Conservation (phyloP, 306 rosid genomes). For the Cyamopsis tetragonoloba region DNA sequence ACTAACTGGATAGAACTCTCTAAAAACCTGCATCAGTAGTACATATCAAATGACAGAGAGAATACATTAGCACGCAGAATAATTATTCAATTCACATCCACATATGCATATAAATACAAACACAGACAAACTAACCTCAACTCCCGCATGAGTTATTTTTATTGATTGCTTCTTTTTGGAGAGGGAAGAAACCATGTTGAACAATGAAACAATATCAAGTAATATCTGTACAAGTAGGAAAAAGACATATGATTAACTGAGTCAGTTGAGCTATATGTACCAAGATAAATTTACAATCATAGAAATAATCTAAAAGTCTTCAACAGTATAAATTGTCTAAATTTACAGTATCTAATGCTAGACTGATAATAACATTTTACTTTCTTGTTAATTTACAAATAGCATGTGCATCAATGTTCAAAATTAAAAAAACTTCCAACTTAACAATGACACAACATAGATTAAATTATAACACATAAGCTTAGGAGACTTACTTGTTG, state of each 20-base stretch:
- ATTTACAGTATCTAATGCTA: neutral
- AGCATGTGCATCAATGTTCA: neutral
- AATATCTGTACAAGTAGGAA: constrained; percentile 50
- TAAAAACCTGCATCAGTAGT: constrained; percentile 48
- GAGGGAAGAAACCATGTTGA: constrained; percentile 72
- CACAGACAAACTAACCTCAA: constrained; percentile 57
- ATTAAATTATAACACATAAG: neutral
- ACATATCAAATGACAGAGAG: neutral
- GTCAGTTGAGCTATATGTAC: neutral
- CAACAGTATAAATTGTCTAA: neutral
- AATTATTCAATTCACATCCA: neutral
- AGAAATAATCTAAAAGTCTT: neutral
- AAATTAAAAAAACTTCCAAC: neutral
- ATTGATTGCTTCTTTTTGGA: constrained; percentile 63
- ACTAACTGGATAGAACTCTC: constrained; percentile 69
- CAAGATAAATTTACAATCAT: neutral
- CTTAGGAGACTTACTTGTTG: constrained; percentile 64
- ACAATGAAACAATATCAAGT: constrained; percentile 65
- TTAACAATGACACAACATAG: neutral
- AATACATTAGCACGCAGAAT: neutral
- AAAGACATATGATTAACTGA: neutral
- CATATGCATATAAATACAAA: neutral
- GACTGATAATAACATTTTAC: neutral
- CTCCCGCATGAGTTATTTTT: constrained; percentile 52
- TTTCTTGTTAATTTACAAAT: neutral